phyloP scores from a whole-genome alignment of 441 rosid species.

The Jatropha multifida region DNA sequence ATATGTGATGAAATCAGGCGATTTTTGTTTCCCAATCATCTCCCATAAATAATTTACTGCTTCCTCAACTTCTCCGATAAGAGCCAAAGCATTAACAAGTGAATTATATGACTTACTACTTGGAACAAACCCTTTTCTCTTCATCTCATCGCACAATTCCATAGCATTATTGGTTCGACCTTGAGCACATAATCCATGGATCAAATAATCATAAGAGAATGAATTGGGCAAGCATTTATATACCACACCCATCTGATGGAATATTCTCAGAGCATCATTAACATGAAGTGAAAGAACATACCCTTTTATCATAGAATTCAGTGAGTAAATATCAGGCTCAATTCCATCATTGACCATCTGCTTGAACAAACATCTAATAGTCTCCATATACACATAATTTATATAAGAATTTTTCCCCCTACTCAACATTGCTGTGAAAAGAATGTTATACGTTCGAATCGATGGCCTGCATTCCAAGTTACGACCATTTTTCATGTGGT shows the following conservation, averaged over 20 bases:
- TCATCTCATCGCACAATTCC: constrained; percentile 73
- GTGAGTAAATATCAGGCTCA: constrained; percentile 72
- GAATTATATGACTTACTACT: constrained; percentile 81
- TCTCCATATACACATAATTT: constrained; percentile 80
- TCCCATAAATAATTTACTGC: constrained; percentile 66
- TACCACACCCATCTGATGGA: constrained; percentile 82
- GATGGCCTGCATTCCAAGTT: constrained; percentile 74
- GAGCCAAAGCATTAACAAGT: constrained; percentile 75
- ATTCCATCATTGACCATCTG: constrained; percentile 81
- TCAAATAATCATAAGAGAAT: constrained; percentile 75
- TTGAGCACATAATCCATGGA: constrained; percentile 88
- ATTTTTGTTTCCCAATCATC: constrained; percentile 59
- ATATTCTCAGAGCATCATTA: constrained; percentile 86
- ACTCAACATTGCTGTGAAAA: constrained; percentile 75
- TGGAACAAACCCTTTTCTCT: constrained; percentile 66
- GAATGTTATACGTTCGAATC: constrained; percentile 69
- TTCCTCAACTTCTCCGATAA: constrained; percentile 60
- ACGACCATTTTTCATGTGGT: constrained; percentile 58
- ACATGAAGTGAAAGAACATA: constrained; percentile 85
- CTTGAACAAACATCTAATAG: constrained; percentile 68
- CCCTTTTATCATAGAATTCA: constrained; percentile 89
- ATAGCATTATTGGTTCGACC: constrained; percentile 74
- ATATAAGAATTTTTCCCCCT: constrained; percentile 72
- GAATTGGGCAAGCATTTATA: constrained; percentile 73
- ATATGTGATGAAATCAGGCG: constrained; percentile 70